Evolutionary conservation across 2,329 filamentous ascomycete genomes (phyloP).

Genomic region (Epichloe typhina): DNA sequence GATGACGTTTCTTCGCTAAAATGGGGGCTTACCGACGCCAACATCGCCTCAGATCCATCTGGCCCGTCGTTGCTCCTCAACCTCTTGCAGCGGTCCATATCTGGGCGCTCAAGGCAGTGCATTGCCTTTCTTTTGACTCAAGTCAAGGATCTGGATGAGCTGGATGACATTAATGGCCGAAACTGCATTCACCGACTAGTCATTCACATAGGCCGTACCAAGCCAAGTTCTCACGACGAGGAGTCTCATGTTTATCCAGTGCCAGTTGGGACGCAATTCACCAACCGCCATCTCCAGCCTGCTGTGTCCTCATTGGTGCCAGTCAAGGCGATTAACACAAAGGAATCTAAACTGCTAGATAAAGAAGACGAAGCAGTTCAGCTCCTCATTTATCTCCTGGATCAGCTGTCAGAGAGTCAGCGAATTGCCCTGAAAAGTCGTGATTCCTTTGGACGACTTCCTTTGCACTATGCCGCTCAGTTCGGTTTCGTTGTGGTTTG

Average conservation of each 20-base stretch:
- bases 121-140: conserved; percentile 58
- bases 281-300: conserved; percentile 65
- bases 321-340: conserved; percentile 46
- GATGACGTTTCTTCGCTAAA: conserved; percentile 49
- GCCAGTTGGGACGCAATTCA: conserved; percentile 39
- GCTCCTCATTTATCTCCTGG: conserved; percentile 49
- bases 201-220: conserved; percentile 78
- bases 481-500: conserved; percentile 90
- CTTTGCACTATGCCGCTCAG: conserved; percentile 87
- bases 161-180: conserved; percentile 84
- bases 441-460: conserved; percentile 71
- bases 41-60: conserved; percentile 23
- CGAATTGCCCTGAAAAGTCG: conserved; percentile 51
- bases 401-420: conserved; percentile 55
- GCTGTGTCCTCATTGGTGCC: conserved; percentile 53
- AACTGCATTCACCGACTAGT: conserved; percentile 90
- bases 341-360: conserved; percentile 52
- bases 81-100: conserved; percentile 65
- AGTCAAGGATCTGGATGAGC: conserved; percentile 63
- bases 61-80: conserved; percentile 63
- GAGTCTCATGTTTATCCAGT: conserved; percentile 39
- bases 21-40: conserved; percentile 44
- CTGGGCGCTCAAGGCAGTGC: conserved; percentile 52
- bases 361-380: conserved; percentile 65
- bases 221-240: conserved; percentile 36